phyloP scores from a whole-genome alignment of 371 early-diverging fungal genomes.

The Mucor ambiguus region DNA sequence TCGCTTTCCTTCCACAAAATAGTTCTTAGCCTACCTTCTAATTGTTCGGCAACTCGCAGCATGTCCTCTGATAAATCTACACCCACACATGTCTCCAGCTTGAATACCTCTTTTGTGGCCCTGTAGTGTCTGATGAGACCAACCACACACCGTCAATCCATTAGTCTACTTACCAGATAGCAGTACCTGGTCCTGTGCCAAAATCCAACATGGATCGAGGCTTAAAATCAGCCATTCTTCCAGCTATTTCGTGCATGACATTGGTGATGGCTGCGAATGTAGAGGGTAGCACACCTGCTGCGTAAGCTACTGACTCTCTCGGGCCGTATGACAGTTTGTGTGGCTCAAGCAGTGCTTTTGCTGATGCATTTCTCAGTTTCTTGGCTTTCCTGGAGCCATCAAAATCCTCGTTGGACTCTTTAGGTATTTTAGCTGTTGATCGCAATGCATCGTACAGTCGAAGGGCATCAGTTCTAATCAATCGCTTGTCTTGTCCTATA shows the following conservation, averaged over 20 bases:
- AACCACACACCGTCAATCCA: background rate
- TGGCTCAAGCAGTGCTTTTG: conserved; percentile 39
- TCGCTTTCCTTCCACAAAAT: background rate
- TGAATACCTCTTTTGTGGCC: conserved; percentile 73
- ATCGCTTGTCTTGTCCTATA: conserved; percentile 51
- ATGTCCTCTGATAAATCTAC: conserved; percentile 85
- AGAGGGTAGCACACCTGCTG: conserved; percentile 70
- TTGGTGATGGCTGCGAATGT: conserved; percentile 71
- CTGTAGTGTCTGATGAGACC: conserved; percentile 29
- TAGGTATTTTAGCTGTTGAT: conserved; percentile 56
- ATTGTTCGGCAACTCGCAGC: conserved; percentile 68
- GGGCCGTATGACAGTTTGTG: conserved; percentile 77
- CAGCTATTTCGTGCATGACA: conserved; percentile 67
- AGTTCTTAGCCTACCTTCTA: conserved; percentile 28
- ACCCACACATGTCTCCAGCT: conserved; percentile 58
- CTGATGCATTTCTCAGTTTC: conserved; percentile 31
- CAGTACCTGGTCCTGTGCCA: conserved; percentile 89
- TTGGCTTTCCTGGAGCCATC: conserved; percentile 21
- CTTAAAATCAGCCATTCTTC: conserved; percentile 60
- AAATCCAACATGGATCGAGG: conserved; percentile 79
- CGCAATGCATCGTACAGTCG: conserved; percentile 70
- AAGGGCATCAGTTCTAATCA: conserved; percentile 68
- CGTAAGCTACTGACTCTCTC: conserved; percentile 74
- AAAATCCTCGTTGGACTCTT: conserved; percentile 6
- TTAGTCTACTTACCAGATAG: conserved; percentile 61